phyloP scores from a whole-genome alignment of 148 eudicot genomes.

The Gaultheria prostrata region DNA sequence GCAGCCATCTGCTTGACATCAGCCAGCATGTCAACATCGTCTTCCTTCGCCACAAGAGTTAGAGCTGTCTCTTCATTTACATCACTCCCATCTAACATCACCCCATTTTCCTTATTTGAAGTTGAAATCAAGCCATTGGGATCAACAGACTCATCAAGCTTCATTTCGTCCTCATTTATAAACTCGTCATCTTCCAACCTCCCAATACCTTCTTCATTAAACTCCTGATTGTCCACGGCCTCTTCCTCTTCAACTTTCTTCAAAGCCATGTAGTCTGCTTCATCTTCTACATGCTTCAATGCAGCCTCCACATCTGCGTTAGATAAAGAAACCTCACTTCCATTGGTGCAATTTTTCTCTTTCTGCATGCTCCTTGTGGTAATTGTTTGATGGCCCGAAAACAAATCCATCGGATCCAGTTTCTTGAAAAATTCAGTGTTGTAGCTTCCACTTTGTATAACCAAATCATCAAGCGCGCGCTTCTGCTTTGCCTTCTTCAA shows the following conservation, averaged over 20 bases:
- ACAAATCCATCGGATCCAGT: slow-evolving; percentile 94
- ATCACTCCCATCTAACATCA: slow-evolving; percentile 31
- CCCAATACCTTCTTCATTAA: slow-evolving; percentile 83
- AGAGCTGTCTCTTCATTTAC: slow-evolving; percentile 57
- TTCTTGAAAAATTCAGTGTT: slow-evolving; percentile 96
- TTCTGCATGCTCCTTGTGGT: slow-evolving; percentile 39
- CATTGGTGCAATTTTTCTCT: slow-evolving; percentile 40
- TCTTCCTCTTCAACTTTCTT: slow-evolving; percentile 98
- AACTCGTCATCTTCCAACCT: slow-evolving; percentile 90
- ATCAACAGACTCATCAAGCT: slow-evolving; percentile 58
- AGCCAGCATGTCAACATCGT: slow-evolving; percentile 93
- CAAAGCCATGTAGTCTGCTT: slow-evolving; percentile 98
- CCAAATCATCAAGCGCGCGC: slow-evolving; percentile 96
- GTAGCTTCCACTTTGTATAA: slow-evolving; percentile 98
- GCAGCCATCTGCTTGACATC: slow-evolving; percentile 99
- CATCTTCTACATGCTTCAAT: slow-evolving; percentile 91
- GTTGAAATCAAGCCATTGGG: slow-evolving; percentile 31
- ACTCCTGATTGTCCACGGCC: slow-evolving; percentile 97
- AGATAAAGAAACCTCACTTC: slow-evolving; percentile 55
- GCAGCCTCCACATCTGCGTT: slow-evolving; percentile 97
- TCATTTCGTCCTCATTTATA: slow-evolving; percentile 67
- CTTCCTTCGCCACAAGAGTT: slow-evolving; percentile 63
- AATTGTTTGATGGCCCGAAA: slow-evolving; percentile 70
- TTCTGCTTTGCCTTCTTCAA: slow-evolving; percentile 96
- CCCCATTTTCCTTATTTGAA: slow-evolving; percentile 35